Evolutionary conservation across 257 asterid species (phyloP).

Genomic region (Ligustrum vulgare): DNA sequence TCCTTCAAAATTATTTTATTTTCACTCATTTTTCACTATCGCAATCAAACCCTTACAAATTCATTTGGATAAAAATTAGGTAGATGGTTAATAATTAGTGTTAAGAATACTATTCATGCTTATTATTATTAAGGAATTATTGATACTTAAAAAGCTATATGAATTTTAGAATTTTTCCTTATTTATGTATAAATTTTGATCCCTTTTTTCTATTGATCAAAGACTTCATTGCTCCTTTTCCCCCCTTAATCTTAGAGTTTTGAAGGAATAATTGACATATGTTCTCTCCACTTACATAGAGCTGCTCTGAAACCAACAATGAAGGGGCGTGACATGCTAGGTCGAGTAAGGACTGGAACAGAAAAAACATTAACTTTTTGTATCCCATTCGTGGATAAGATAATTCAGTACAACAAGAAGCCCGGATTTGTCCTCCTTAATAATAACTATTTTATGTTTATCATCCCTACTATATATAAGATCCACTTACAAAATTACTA

Average conservation of each 20-base stretch:
- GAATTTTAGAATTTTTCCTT: neutral
- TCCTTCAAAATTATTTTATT: too few relatives aligned
- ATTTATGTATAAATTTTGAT: neutral
- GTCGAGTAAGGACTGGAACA: conserved; percentile 94
- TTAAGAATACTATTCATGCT: too few relatives aligned
- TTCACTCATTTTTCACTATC: too few relatives aligned
- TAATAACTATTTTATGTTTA: neutral
- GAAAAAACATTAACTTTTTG: conserved; percentile 92
- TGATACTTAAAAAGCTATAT: neutral
- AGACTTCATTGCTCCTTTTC: neutral
- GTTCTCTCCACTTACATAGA: conserved; percentile 32
- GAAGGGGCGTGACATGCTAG: conserved; percentile 96
- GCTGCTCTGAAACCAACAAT: conserved; percentile 88
- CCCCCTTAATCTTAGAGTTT: neutral
- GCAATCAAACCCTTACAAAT: too few relatives aligned
- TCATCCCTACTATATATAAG: too few relatives aligned
- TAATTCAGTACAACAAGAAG: conserved; percentile 63
- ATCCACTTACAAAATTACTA: too few relatives aligned
- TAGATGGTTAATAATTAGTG: too few relatives aligned
- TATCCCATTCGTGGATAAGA: conserved; percentile 74
- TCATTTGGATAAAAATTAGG: too few relatives aligned
- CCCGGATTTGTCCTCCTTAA: conserved; percentile 56
- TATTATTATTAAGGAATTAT: neutral
- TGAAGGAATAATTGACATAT: neutral
- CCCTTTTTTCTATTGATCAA: neutral